phyloP scores from a whole-genome alignment of 2,329 filamentous ascomycete species.

The Hypoxylon sp. region DNA sequence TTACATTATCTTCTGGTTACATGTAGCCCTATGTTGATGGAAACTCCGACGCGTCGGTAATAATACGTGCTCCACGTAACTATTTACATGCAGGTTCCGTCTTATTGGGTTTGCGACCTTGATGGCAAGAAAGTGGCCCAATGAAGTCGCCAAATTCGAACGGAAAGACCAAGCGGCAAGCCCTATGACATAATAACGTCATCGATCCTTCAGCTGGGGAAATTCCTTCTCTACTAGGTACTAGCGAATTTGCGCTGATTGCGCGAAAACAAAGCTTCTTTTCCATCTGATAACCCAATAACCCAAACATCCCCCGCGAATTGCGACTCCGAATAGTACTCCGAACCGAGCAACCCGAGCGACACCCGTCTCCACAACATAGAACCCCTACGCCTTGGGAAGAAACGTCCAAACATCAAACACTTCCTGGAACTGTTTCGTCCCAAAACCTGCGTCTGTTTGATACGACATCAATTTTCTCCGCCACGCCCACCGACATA shows the following conservation, averaged over 20 bases:
- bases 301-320: constrained; percentile 25
- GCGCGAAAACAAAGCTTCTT: constrained; percentile 25
- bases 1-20: not conserved
- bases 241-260: not conserved
- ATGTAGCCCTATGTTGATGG: constrained; percentile 12
- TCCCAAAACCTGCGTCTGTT: constrained; percentile 15
- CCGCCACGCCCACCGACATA: not conserved
- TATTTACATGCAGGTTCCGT: constrained; percentile 11
- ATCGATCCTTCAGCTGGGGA: constrained; percentile 20
- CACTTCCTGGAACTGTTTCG: constrained; percentile 23
- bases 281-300: constrained; percentile 32
- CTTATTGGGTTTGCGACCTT: constrained; percentile 7
- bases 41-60: constrained; percentile 23
- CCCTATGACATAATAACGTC: constrained; percentile 40
- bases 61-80: constrained; percentile 1
- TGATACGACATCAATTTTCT: constrained; percentile 11
- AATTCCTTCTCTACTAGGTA: constrained; percentile 15
- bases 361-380: constrained; percentile 20
- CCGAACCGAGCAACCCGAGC: constrained; percentile 31
- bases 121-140: constrained; percentile 20
- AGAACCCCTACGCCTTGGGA: constrained; percentile 17
- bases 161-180: constrained; percentile 26
- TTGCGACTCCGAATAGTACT: constrained; percentile 31
- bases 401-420: constrained; percentile 24
- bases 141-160: constrained; percentile 27